Conservation (phyloP, 2,329 filamentous ascomycete species). For the Fusarium fracticaudum region DNA sequence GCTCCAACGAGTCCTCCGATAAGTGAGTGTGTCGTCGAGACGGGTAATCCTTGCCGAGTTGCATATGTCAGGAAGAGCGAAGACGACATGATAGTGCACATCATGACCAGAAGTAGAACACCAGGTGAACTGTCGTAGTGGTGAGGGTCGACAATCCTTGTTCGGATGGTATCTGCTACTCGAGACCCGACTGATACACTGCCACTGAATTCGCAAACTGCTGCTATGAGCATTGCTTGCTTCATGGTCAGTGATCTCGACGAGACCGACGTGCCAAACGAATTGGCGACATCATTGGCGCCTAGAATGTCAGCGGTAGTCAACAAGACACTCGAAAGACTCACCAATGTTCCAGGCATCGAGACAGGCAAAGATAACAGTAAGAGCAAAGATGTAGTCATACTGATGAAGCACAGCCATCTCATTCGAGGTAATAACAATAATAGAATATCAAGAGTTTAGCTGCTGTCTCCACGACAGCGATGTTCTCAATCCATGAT, state of each 20-base stretch:
- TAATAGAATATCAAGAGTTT: background rate
- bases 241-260: constrained; percentile 71
- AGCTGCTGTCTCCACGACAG: constrained; percentile 27
- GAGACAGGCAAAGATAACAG: constrained; percentile 64
- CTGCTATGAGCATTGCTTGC: constrained; percentile 67
- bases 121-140: constrained; percentile 64
- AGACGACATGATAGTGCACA: constrained; percentile 61
- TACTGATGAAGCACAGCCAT: constrained; percentile 58
- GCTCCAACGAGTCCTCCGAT: constrained; percentile 54
- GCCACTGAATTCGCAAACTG: constrained; percentile 69
- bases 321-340: background rate
- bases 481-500: constrained; percentile 34
- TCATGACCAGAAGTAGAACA: constrained; percentile 65
- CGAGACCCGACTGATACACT: constrained; percentile 68
- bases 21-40: constrained; percentile 64
- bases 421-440: background rate
- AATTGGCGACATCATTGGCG: constrained; percentile 77
- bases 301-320: constrained; percentile 43
- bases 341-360: constrained; percentile 69
- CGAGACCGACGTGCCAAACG: constrained; percentile 77
- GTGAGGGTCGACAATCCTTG: constrained; percentile 59
- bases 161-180: constrained; percentile 68
- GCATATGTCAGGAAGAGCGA: constrained; percentile 63
- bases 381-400: constrained; percentile 66
- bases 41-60: constrained; percentile 61